Conservation (phyloP, 306 rosid genomes). For the Sphenostylis stenocarpa region DNA sequence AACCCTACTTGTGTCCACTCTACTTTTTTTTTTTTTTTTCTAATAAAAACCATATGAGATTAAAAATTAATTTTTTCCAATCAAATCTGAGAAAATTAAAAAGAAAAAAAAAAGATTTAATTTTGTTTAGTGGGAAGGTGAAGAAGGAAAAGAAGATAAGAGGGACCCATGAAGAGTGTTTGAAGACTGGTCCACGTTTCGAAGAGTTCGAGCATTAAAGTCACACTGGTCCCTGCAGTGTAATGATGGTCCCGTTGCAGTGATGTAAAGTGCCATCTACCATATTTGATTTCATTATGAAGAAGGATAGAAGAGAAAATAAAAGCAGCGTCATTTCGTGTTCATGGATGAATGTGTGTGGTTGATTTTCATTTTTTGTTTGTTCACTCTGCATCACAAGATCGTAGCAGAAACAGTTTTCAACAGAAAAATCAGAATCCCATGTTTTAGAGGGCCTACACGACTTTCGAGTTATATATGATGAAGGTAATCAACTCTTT, state of each 20-base stretch:
- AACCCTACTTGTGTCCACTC: too few species aligned
- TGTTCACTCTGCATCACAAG: background rate
- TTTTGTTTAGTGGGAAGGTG: too few species aligned
- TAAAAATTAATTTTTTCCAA: too few species aligned
- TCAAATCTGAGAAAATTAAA: too few species aligned
- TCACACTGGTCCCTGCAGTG: background rate
- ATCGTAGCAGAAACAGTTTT: background rate
- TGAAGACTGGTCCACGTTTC: too few species aligned
- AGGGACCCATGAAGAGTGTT: too few species aligned
- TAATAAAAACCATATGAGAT: too few species aligned
- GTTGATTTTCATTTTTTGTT: too few species aligned
- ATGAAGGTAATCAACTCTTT: background rate
- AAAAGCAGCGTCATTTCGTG: background rate
- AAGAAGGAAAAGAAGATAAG: background rate
- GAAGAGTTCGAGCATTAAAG: background rate
- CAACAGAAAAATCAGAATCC: background rate
- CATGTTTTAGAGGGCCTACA: background rate
- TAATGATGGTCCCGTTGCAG: conserved; percentile 5
- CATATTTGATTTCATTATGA: background rate
- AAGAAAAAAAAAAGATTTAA: too few species aligned
- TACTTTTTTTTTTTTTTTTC: too few species aligned
- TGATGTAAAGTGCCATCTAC: conserved; percentile 26
- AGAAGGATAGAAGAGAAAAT: background rate
- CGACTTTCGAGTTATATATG: background rate
- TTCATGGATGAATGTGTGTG: background rate